Evolutionary conservation across 768 basidiomycete species (phyloP).

Genomic region (Grammothele lineata): DNA sequence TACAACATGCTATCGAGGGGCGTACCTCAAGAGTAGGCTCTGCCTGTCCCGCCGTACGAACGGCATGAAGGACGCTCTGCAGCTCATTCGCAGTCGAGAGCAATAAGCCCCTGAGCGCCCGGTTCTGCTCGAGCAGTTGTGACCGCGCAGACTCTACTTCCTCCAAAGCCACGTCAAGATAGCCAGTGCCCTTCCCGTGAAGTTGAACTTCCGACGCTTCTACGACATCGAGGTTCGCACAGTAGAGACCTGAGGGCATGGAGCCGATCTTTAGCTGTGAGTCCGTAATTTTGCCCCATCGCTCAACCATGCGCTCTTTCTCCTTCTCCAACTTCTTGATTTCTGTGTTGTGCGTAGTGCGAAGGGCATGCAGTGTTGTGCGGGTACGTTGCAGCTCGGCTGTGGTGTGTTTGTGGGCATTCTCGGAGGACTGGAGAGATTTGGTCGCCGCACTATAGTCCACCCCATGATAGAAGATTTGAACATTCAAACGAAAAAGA

Average conservation of each 20-base stretch:
- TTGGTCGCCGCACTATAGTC: conserved; percentile 46
- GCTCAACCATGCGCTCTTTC: conserved; percentile 66
- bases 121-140: conserved; percentile 62
- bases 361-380: conserved; percentile 60
- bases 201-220: conserved; percentile 35
- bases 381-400: conserved; percentile 72
- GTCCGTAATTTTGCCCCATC: conserved; percentile 70
- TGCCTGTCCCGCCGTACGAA: conserved; percentile 31
- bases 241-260: conserved; percentile 39
- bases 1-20: conserved; percentile 5
- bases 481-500: too few species aligned
- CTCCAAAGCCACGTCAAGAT: conserved; percentile 64
- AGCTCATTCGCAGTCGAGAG: conserved; percentile 63
- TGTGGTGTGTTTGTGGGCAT: conserved; percentile 65
- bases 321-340: conserved; percentile 82
- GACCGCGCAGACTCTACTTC: conserved; percentile 66
- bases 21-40: conserved; percentile 48
- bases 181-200: conserved; percentile 47
- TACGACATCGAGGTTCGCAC: conserved; percentile 21
- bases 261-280: conserved; percentile 55
- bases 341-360: conserved; percentile 65
- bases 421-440: conserved; percentile 54
- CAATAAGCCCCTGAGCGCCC: conserved; percentile 53
- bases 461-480: too few species aligned
- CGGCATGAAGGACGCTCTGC: conserved; percentile 49